A percentile compares a stretch with the other conserved stretches of the same genome.
These are phyloP conservation scores for Pilaira anomala DNA, from an alignment of 192 early-diverging fungal genomes.

Conservation along the genomic window DNA sequence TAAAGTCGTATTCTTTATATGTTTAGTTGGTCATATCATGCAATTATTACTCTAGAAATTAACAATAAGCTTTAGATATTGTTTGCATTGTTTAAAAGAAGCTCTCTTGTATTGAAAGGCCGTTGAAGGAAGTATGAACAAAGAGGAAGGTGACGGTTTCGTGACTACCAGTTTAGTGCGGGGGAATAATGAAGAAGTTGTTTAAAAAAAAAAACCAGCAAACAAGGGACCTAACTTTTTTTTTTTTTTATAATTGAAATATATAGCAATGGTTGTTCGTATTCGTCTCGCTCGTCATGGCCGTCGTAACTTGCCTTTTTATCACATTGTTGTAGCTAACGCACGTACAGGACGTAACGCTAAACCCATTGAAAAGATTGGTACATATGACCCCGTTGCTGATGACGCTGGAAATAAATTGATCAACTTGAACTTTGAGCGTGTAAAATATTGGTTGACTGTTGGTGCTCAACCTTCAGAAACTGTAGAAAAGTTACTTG, in stretches of 20 bases:
- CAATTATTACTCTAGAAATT: too few species aligned
- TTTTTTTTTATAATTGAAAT: background rate
- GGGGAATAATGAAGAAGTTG: too few species aligned
- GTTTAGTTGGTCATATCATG: too few species aligned
- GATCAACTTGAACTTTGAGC: constrained; percentile 79
- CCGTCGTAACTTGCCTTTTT: constrained; percentile 83
- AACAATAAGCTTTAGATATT: too few species aligned
- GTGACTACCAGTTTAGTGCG: too few species aligned
- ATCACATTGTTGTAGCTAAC: constrained; percentile 92
- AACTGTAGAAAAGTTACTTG: constrained; percentile 82
- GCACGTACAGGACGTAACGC: constrained; percentile 73
- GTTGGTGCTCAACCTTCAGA: constrained; percentile 96
- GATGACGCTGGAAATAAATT: constrained; percentile 72
- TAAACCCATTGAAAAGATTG: constrained; percentile 89
- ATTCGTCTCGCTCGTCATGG: constrained; percentile 92
- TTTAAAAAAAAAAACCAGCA: too few species aligned
- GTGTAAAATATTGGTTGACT: constrained; percentile 96
- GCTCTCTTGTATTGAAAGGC: too few species aligned
- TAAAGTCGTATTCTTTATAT: too few species aligned
- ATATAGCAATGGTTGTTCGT: constrained; percentile 61
- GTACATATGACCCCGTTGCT: constrained; percentile 90
- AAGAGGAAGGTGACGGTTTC: too few species aligned
- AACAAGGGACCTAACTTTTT: background rate
- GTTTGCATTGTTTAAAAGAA: too few species aligned
- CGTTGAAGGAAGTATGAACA: too few species aligned